phyloP scores from a whole-genome alignment of 257 asterid genomes.

The Penstemon eatonii region DNA sequence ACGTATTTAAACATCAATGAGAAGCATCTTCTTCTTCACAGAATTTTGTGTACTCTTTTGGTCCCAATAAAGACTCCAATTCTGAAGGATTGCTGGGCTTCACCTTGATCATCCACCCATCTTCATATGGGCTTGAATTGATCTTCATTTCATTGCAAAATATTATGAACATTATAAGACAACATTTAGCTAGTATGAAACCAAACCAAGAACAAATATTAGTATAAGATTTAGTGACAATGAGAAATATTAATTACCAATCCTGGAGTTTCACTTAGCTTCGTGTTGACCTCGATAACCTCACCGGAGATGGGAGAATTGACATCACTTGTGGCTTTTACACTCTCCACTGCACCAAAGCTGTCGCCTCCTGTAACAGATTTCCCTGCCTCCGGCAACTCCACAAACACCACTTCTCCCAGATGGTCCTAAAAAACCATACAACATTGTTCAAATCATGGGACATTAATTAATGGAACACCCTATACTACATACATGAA shows the following conservation, averaged over 20 bases:
- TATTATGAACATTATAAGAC: not conserved
- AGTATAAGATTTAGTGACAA: not conserved
- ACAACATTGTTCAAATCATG: not conserved
- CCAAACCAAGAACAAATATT: not conserved
- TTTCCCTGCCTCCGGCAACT: constrained; percentile 69
- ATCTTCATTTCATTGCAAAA: constrained; percentile 44
- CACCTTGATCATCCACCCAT: constrained; percentile 95
- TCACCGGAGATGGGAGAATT: constrained; percentile 91
- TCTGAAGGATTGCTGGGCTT: constrained; percentile 74
- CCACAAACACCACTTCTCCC: constrained; percentile 93
- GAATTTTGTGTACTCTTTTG: constrained; percentile 70
- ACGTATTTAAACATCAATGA: constrained; percentile 30
- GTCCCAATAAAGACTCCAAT: constrained; percentile 58
- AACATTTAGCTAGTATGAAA: not conserved
- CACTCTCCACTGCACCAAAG: constrained; percentile 90
- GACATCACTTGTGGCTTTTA: constrained; percentile 84
- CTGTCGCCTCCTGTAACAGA: constrained; percentile 44
- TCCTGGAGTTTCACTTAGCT: constrained; percentile 68
- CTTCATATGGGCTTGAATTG: constrained; percentile 79
- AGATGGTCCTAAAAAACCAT: constrained; percentile 60
- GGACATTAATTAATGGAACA: not conserved
- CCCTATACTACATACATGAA: not conserved
- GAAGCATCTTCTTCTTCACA: constrained; percentile 88
- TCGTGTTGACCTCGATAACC: constrained; percentile 70
- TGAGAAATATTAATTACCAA: constrained; percentile 54